A percentile compares a stretch with the other conserved stretches of the same genome.
Evolutionary conservation across 2,329 filamentous ascomycete genomes (phyloP).

Genomic region (Aspergillus fumigatiaffinis): DNA sequence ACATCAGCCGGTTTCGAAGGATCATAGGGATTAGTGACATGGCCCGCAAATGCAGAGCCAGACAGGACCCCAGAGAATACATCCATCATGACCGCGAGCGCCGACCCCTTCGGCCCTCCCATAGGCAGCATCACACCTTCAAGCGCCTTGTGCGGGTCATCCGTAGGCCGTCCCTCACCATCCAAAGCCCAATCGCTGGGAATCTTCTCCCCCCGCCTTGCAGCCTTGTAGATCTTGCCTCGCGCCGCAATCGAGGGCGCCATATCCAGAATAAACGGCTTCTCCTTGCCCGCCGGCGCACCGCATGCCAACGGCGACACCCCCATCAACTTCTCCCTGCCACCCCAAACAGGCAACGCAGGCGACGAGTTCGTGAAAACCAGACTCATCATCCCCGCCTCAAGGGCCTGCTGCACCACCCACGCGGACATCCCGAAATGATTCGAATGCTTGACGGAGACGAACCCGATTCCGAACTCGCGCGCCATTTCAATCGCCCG

Average conservation of each 20-base stretch:
- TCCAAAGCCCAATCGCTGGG: slow-evolving; percentile 68
- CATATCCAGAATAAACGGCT: slow-evolving; percentile 56
- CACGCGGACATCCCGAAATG: slow-evolving; percentile 83
- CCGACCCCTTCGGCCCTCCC: slow-evolving; percentile 79
- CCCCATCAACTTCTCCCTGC: slow-evolving; percentile 64
- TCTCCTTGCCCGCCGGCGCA: slow-evolving; percentile 58
- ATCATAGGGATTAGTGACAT: slow-evolving; percentile 74
- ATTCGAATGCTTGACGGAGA: slow-evolving; percentile 70
- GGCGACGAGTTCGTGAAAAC: slow-evolving; percentile 71
- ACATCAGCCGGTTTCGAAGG: slow-evolving; percentile 65
- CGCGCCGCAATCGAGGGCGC: slow-evolving; percentile 44
- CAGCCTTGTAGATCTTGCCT: slow-evolving; percentile 45
- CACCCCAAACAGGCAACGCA: slow-evolving; percentile 68
- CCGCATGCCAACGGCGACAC: slow-evolving; percentile 72
- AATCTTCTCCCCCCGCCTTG: slow-evolving; percentile 40
- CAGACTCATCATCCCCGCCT: slow-evolving; percentile 65
- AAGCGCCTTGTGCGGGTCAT: slow-evolving; percentile 67
- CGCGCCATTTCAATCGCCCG: slow-evolving; percentile 64
- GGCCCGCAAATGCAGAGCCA: slow-evolving; percentile 72
- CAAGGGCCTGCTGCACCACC: slow-evolving; percentile 72
- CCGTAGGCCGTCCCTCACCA: slow-evolving; percentile 62
- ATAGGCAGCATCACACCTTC: slow-evolving; percentile 80
- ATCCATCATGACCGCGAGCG: slow-evolving; percentile 79
- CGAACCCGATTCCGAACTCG: slow-evolving; percentile 68
- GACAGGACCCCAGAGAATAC: slow-evolving; percentile 76